Percentiles rank a stretch among this genome's conserved stretches.
phyloP scores from a whole-genome alignment of 2,329 filamentous ascomycete species.

The Beauveria rudraprayagi region DNA sequence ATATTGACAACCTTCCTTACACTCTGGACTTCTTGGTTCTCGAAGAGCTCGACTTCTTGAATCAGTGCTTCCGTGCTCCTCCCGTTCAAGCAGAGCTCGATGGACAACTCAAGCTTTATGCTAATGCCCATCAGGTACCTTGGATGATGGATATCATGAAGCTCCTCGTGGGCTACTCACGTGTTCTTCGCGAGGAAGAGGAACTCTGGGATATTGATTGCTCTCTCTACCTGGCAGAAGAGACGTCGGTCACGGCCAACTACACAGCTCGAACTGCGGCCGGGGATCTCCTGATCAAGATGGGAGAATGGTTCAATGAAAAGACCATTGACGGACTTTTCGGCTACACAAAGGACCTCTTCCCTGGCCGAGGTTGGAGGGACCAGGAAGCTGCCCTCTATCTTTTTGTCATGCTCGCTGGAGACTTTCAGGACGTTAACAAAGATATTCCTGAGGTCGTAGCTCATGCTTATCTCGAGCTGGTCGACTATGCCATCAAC shows the following conservation, averaged over 20 bases:
- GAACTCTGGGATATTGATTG: constrained; percentile 95
- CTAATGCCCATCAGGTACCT: constrained; percentile 53
- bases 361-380: constrained; percentile 52
- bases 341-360: constrained; percentile 66
- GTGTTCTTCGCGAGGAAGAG: constrained; percentile 88
- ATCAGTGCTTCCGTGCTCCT: constrained; percentile 79
- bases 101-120: constrained; percentile 58
- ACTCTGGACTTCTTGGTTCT: constrained; percentile 88
- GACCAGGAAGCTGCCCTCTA: constrained; percentile 75
- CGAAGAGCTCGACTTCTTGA: constrained; percentile 91
- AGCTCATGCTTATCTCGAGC: constrained; percentile 66
- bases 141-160: constrained; percentile 89
- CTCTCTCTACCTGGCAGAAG: constrained; percentile 90
- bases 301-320: constrained; percentile 79
- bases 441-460: constrained; percentile 63
- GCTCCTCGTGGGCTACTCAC: constrained; percentile 74
- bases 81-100: constrained; percentile 87
- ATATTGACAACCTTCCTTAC: constrained; percentile 85
- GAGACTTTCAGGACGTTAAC: constrained; percentile 72
- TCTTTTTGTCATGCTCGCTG: constrained; percentile 74
- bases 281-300: constrained; percentile 84
- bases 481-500: constrained; percentile 70
- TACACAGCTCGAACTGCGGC: constrained; percentile 92
- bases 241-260: constrained; percentile 89
- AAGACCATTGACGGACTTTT: constrained; percentile 72